Evolutionary conservation across 106 monocot species (phyloP).

Genomic region (Iris macrosiphon): DNA sequence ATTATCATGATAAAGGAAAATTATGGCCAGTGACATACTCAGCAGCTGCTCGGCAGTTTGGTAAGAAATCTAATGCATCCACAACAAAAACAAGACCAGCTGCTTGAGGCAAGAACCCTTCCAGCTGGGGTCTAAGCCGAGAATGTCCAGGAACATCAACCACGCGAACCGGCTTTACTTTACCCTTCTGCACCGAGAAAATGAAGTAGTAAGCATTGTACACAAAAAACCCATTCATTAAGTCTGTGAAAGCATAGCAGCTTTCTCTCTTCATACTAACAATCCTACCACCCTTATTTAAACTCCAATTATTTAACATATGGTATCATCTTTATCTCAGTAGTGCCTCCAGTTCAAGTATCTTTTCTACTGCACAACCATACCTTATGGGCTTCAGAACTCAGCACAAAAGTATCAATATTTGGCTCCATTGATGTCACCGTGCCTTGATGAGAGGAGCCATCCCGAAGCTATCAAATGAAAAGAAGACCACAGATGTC

Average conservation of each 20-base stretch:
- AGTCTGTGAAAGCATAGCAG: no score
- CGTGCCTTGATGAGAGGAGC: constrained; percentile 84
- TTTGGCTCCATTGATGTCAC: constrained; percentile 98
- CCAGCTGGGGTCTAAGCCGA: constrained; percentile 78
- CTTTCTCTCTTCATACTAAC: no score
- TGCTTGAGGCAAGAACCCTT: constrained; percentile 76
- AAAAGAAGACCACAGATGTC: no score
- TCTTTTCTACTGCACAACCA: not conserved
- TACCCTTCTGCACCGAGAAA: constrained; percentile 40
- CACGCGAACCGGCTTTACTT: constrained; percentile 63
- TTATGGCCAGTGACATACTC: constrained; percentile 45
- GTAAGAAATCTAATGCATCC: constrained; percentile 94
- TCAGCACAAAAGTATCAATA: constrained; percentile 66
- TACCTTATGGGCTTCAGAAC: constrained; percentile 86
- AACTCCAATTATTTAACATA: no score
- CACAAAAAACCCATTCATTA: not conserved
- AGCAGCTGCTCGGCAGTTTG: constrained; percentile 69
- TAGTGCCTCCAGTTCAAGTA: no score
- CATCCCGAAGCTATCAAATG: constrained; percentile 85
- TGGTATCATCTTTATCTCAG: no score
- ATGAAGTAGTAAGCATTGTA: not conserved
- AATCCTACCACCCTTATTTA: no score
- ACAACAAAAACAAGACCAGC: constrained; percentile 90
- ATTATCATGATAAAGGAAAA: constrained; percentile 1
- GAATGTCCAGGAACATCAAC: constrained; percentile 97